Evolutionary conservation across 352 stramenopile genomes (phyloP).

Genomic region (Phytophthora idaei): DNA sequence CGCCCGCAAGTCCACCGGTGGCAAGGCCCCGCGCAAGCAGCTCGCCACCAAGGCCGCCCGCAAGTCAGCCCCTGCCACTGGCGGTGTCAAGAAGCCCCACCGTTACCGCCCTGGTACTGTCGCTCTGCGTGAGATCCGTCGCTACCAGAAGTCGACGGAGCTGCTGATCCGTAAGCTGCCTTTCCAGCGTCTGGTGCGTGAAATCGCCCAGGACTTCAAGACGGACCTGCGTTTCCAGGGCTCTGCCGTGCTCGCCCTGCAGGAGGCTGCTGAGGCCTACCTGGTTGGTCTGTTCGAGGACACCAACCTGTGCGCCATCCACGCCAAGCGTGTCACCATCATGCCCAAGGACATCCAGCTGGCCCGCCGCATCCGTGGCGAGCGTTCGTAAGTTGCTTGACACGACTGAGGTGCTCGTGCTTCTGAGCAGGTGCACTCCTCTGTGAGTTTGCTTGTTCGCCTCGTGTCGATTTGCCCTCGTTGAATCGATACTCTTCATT

Average conservation of each 20-base stretch:
- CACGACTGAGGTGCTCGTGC: constrained; percentile 75
- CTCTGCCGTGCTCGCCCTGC: constrained; percentile 80
- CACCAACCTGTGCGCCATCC: constrained; percentile 94
- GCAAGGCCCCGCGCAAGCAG: constrained; percentile 94
- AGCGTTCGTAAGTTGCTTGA: constrained; percentile 66
- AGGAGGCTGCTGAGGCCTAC: constrained; percentile 89
- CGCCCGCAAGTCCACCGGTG: constrained; percentile 93
- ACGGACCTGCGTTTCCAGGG: constrained; percentile 90
- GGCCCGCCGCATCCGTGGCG: constrained; percentile 90
- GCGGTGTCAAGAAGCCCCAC: constrained; percentile 93
- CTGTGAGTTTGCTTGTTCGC: background rate
- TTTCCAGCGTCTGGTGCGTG: constrained; percentile 95
- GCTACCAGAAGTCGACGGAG: constrained; percentile 96
- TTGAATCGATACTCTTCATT: constrained; percentile 23
- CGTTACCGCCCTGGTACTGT: constrained; percentile 84
- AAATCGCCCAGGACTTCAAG: constrained; percentile 89
- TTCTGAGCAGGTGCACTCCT: constrained; percentile 39
- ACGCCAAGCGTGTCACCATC: constrained; percentile 94
- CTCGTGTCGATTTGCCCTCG: constrained; percentile 11
- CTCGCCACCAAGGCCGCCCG: constrained; percentile 92
- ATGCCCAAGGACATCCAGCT: constrained; percentile 96
- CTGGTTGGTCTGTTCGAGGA: constrained; percentile 86
- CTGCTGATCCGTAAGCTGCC: constrained; percentile 96
- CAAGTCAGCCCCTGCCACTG: constrained; percentile 90
- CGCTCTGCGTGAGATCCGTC: constrained; percentile 95